These are phyloP conservation scores for Byssoonygena ceratinophila DNA, from an alignment of 2,329 filamentous ascomycete genomes.

Conservation along the genomic window DNA sequence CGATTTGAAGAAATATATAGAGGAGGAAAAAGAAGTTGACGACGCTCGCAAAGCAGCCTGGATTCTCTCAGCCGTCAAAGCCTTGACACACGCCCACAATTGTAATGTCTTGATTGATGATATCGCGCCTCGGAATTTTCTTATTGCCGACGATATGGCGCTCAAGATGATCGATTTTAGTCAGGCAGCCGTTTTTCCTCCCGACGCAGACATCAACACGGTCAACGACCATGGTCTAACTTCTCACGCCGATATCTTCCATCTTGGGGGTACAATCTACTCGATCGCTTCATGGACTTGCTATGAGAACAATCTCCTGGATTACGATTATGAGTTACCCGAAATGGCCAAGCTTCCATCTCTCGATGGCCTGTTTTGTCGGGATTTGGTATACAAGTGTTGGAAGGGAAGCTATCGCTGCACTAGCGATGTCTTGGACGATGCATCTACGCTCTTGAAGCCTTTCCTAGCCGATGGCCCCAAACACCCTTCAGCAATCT, in stretches of 20 bases:
- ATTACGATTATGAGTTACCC: no score
- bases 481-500: no score
- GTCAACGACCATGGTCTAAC: neutral
- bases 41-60: neutral
- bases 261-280: constrained; percentile 2
- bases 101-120: neutral
- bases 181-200: constrained; percentile 13
- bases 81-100: neutral
- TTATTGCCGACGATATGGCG: constrained; percentile 17
- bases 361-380: no score
- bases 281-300: neutral
- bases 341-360: no score
- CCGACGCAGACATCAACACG: neutral
- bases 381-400: no score
- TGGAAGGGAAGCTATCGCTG: no score
- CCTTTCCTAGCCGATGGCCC: no score
- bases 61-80: neutral
- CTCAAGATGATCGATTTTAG: constrained; percentile 19
- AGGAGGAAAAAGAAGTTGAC: neutral
- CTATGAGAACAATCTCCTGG: neutral
- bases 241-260: neutral
- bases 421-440: no score
- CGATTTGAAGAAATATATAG: no score
- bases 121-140: constrained; percentile 5
- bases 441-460: no score